A percentile compares a stretch with the other conserved stretches of the same genome.
These are phyloP conservation scores for Scedosporium boydii DNA, from an alignment of 2,329 filamentous ascomycete genomes.

Conservation along the genomic window DNA sequence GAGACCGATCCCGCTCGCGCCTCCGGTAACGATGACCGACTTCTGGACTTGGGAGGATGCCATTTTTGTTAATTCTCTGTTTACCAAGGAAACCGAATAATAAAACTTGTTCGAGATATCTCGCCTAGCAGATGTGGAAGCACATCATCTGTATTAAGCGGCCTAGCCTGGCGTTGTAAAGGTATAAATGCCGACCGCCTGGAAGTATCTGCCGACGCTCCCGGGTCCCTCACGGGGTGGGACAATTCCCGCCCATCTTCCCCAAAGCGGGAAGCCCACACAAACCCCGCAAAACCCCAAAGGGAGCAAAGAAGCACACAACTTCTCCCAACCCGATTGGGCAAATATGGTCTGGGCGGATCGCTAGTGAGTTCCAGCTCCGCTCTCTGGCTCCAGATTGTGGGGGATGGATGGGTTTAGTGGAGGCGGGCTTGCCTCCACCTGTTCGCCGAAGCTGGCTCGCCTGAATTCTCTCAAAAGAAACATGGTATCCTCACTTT, in stretches of 20 bases:
- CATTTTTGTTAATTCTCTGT: background rate
- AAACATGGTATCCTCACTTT: background rate
- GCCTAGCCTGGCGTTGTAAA: no score
- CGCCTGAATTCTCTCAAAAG: background rate
- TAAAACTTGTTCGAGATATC: background rate
- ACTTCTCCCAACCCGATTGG: background rate
- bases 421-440: background rate
- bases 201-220: background rate
- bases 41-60: conserved; percentile 1
- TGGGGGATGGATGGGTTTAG: background rate
- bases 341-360: background rate
- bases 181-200: background rate
- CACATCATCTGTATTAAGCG: no score
- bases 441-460: background rate
- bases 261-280: background rate
- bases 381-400: background rate
- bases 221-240: no score
- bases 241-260: background rate
- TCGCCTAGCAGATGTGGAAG: no score
- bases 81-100: background rate
- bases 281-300: background rate
- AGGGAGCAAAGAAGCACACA: background rate
- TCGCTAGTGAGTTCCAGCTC: background rate
- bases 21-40: conserved; percentile 13
- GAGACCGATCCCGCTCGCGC: conserved; percentile 14